These are phyloP conservation scores for Psilocybe sp. DNA, from an alignment of 768 basidiomycete genomes.

Conservation along the genomic window DNA sequence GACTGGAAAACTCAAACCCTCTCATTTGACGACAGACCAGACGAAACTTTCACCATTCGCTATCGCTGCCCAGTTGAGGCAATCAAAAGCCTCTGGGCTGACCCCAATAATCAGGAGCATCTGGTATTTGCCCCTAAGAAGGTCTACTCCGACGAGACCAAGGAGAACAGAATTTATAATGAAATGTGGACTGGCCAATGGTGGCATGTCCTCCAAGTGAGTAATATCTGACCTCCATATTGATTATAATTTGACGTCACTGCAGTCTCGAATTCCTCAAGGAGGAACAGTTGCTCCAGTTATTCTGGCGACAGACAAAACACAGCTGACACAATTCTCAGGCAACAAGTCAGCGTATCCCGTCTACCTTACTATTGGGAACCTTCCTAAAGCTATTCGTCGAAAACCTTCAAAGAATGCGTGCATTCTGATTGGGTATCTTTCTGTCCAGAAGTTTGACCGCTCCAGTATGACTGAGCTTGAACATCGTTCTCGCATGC, in stretches of 20 bases:
- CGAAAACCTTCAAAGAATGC: neutral
- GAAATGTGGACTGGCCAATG: neutral
- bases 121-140: conserved; percentile 22
- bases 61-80: conserved; percentile 24
- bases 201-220: neutral
- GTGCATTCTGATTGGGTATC: neutral
- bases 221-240: too few species aligned
- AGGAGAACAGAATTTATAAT: neutral
- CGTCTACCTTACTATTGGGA: conserved; percentile 2
- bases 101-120: conserved; percentile 21
- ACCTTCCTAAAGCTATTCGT: conserved; percentile 1
- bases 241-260: too few species aligned
- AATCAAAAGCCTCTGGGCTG: conserved; percentile 22
- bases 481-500: neutral
- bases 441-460: neutral
- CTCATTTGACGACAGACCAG: conserved; percentile 17
- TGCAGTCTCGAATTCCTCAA: neutral
- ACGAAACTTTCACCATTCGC: conserved; percentile 11
- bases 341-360: too few species aligned
- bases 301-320: too few species aligned
- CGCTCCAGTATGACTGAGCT: neutral
- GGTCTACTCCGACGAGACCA: conserved; percentile 15
- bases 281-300: neutral
- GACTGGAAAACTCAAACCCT: conserved; percentile 17
- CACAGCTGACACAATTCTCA: too few species aligned